phyloP scores from a whole-genome alignment of 176 grass and related monocot genomes.

The Tillandsia fasciculata region DNA sequence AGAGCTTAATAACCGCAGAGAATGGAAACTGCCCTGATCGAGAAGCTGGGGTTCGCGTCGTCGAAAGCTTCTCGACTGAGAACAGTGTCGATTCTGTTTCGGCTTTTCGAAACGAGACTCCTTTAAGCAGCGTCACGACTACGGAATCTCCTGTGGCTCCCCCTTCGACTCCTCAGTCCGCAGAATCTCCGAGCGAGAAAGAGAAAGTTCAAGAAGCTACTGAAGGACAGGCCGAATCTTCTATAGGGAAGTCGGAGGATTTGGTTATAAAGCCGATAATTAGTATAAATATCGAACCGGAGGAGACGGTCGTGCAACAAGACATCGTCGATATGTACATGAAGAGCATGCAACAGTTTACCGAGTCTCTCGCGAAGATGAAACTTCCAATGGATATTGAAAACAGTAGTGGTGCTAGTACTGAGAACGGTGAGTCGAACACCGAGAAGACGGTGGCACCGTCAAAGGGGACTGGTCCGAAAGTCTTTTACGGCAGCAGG shows the following conservation, averaged over 20 bases:
- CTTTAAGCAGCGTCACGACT: slow-evolving; percentile 59
- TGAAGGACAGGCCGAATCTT: slow-evolving; percentile 66
- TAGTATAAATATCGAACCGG: slow-evolving; percentile 52
- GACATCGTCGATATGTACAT: slow-evolving; percentile 95
- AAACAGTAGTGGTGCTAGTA: slow-evolving; percentile 19
- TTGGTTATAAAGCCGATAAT: slow-evolving; percentile 45
- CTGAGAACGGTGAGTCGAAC: slow-evolving; percentile 33
- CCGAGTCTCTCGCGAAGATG: slow-evolving; percentile 85
- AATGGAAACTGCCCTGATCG: slow-evolving; percentile 27
- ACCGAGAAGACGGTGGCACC: slow-evolving; percentile 23
- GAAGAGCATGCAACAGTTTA: slow-evolving; percentile 99
- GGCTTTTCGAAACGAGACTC: slow-evolving; percentile 28
- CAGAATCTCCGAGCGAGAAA: slow-evolving; percentile 27
- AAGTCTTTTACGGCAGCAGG: slow-evolving; percentile 93
- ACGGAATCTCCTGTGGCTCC: slow-evolving; percentile 20
- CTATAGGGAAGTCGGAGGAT: slow-evolving; percentile 18
- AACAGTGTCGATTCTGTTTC: slow-evolving; percentile 30
- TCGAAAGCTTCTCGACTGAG: slow-evolving; percentile 29
- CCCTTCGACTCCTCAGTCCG: slow-evolving; percentile 17
- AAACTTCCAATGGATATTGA: slow-evolving; percentile 77
- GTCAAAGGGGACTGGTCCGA: slow-evolving; percentile 59
- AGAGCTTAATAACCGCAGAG: slow-evolving; percentile 32
- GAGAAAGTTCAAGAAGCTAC: slow-evolving; percentile 44
- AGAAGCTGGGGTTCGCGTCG: slow-evolving; percentile 20
- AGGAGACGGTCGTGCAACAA: slow-evolving; percentile 33